A percentile compares a stretch with the other conserved stretches of the same genome.
phyloP scores from a whole-genome alignment of 805 yeast genomes.

The Peterozyma xylosa region DNA sequence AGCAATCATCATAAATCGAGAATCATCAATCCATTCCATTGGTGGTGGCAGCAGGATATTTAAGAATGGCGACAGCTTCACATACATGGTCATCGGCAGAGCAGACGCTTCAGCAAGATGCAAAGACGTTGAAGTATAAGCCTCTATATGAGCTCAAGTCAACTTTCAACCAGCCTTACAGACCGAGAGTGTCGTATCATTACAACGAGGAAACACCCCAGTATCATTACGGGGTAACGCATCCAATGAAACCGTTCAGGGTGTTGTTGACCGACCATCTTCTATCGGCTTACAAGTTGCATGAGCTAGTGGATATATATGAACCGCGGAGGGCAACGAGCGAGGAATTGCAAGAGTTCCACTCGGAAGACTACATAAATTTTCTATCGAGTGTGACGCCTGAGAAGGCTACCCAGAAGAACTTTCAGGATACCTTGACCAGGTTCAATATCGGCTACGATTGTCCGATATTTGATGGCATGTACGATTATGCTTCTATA shows the following conservation, averaged over 20 bases:
- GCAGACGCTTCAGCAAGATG: slow-evolving; percentile 10
- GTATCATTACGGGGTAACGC: slow-evolving; percentile 87
- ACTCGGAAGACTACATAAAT: slow-evolving; percentile 78
- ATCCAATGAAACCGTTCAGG: slow-evolving; percentile 98
- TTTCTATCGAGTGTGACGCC: slow-evolving; percentile 75
- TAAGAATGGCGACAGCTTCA: too few species aligned
- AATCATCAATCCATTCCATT: too few species aligned
- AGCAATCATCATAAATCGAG: too few species aligned
- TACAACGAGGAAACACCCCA: slow-evolving; percentile 73
- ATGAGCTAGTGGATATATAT: slow-evolving; percentile 86
- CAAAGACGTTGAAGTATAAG: slow-evolving; percentile 16
- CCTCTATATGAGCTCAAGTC: slow-evolving; percentile 40
- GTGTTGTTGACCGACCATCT: slow-evolving; percentile 90
- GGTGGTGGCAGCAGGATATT: too few species aligned
- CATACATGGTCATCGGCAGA: slow-evolving; percentile 8
- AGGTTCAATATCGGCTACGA: slow-evolving; percentile 91
- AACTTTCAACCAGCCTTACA: slow-evolving; percentile 28
- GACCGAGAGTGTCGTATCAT: slow-evolving; percentile 76
- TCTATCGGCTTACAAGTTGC: slow-evolving; percentile 75
- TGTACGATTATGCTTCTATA: slow-evolving; percentile 82
- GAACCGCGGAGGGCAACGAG: slow-evolving; percentile 76
- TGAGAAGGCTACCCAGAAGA: slow-evolving; percentile 46
- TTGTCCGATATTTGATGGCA: slow-evolving; percentile 92
- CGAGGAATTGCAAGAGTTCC: slow-evolving; percentile 76
- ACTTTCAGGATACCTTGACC: slow-evolving; percentile 42